These are phyloP conservation scores for Aureobasidium sp. DNA, from an alignment of 2,329 filamentous ascomycete genomes.

Conservation along the genomic window DNA sequence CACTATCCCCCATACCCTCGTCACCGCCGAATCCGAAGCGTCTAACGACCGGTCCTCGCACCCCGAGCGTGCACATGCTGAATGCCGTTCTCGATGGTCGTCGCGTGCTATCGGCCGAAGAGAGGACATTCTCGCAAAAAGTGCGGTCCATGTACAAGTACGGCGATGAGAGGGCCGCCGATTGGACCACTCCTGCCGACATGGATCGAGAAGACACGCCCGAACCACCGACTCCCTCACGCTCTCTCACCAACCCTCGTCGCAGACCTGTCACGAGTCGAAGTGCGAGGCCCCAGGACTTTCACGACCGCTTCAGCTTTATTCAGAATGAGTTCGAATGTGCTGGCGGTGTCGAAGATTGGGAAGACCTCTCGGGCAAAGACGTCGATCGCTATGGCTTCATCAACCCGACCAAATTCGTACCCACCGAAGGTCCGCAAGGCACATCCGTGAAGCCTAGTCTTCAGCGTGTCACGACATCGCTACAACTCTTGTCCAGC, in stretches of 20 bases:
- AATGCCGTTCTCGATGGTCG: conserved; percentile 29
- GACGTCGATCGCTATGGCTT: conserved; percentile 62
- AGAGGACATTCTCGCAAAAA: conserved; percentile 55
- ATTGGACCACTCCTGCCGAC: conserved; percentile 29
- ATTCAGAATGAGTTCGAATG: conserved; percentile 49
- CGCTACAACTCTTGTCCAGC: conserved; percentile 50
- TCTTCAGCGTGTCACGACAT: conserved; percentile 54
- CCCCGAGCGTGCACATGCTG: conserved; percentile 32
- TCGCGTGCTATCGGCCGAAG: conserved; percentile 55
- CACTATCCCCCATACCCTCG: background rate
- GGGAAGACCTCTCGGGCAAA: conserved; percentile 52
- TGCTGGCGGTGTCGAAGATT: conserved; percentile 59
- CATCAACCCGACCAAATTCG: conserved; percentile 42
- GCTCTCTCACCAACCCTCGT: conserved; percentile 14
- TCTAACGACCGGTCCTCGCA: conserved; percentile 26
- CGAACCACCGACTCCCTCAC: conserved; percentile 2
- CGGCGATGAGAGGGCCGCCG: conserved; percentile 49
- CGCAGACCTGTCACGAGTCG: background rate
- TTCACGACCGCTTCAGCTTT: conserved; percentile 23
- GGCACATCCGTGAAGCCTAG: conserved; percentile 32
- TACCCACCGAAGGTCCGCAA: conserved; percentile 26
- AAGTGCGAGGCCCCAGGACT: conserved; percentile 5
- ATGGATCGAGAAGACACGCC: conserved; percentile 16
- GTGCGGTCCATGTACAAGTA: conserved; percentile 59
- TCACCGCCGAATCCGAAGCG: conserved; percentile 13